Evolutionary conservation across 2,329 filamentous ascomycete genomes (phyloP).

Genomic region (Moelleriella libera): DNA sequence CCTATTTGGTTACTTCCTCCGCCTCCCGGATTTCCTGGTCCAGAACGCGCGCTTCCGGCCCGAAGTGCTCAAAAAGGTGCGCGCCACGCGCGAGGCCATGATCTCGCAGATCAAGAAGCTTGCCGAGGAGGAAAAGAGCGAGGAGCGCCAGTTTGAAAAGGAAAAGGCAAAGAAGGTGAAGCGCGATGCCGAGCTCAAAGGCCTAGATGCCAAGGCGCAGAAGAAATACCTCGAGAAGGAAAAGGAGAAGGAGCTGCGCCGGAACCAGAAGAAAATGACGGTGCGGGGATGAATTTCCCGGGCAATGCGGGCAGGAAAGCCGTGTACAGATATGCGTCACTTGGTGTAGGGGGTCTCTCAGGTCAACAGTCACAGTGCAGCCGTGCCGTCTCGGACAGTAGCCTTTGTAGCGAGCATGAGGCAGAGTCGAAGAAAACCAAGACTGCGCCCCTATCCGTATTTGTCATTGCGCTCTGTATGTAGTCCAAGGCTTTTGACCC

Average conservation of each 20-base stretch:
- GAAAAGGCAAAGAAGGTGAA: conserved; percentile 77
- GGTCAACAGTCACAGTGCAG: too few species aligned
- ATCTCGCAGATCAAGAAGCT: conserved; percentile 65
- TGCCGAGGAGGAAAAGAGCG: conserved; percentile 67
- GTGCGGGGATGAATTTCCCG: conserved; percentile 26
- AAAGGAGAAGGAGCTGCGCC: conserved; percentile 56
- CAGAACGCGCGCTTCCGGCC: conserved; percentile 71
- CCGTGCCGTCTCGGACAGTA: too few species aligned
- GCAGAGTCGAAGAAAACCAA: too few species aligned
- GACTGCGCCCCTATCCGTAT: too few species aligned
- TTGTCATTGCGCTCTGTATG: too few species aligned
- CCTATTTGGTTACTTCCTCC: conserved; percentile 69
- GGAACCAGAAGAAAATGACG: conserved; percentile 39
- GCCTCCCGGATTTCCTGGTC: conserved; percentile 71
- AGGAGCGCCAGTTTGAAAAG: conserved; percentile 58
- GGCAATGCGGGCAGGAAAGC: too few species aligned
- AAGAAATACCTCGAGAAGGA: conserved; percentile 76
- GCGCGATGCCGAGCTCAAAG: conserved; percentile 67
- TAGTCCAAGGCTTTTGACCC: too few species aligned
- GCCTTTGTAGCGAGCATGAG: too few species aligned
- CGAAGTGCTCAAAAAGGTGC: conserved; percentile 78
- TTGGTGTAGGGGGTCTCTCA: too few species aligned
- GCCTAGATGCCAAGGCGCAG: conserved; percentile 68
- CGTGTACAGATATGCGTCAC: too few species aligned
- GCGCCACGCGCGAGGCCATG: conserved; percentile 64